Base-by-base conservation (phyloP, 2,329 filamentous ascomycete genomes). In the Diaporthe longicolla region DNA sequence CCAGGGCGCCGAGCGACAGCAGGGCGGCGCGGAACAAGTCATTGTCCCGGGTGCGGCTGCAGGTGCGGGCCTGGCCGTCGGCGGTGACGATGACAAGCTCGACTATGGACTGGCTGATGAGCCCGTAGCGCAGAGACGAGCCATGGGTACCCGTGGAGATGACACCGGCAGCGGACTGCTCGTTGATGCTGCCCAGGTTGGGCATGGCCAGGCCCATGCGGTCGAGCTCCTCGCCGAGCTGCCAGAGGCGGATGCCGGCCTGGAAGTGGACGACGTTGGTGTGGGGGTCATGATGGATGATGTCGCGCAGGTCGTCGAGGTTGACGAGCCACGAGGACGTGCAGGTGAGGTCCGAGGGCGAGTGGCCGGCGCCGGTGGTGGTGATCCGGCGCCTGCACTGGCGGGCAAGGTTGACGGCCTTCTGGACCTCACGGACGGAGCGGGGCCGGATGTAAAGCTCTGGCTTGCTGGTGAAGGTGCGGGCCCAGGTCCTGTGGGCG, bases 81-180 rank as follows among this genome's bases (percentile, higher is more conserved):
- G 94, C 92, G 55, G 98, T 89, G 10, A 96, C 94, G 76, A 99
- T 91, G 29, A 92, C 93, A 75, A 99, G 85, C 7, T 91, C 89
- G 26, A 91, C 84, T 29, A 98, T 89, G 72, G 91, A 92, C 80
- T 97, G 93, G 0, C 94, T 96, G 76, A 99, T 87, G 76, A 98
- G 87, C 1, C 96, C 96, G 83, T 98, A 95, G 45, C 85, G 87
- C 74, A 97, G 86, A 72, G 94, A 97, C 79, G 94, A 97, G 57
- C 97, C 97, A 82, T 99, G 97, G 0, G 97, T 98, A 21, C 94
- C 95, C 0, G 97, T 99, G 26, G 94, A 92, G 75, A 98, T 97
- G 19, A 95, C 95, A 37, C 97, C 97, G 1, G 94, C 95, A 76
- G 98, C 92, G 74, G 94, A 97, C 87, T 99, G 97, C 79, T 95